Conservation (phyloP, 768 basidiomycete species). For the Lentinus brumalis region DNA sequence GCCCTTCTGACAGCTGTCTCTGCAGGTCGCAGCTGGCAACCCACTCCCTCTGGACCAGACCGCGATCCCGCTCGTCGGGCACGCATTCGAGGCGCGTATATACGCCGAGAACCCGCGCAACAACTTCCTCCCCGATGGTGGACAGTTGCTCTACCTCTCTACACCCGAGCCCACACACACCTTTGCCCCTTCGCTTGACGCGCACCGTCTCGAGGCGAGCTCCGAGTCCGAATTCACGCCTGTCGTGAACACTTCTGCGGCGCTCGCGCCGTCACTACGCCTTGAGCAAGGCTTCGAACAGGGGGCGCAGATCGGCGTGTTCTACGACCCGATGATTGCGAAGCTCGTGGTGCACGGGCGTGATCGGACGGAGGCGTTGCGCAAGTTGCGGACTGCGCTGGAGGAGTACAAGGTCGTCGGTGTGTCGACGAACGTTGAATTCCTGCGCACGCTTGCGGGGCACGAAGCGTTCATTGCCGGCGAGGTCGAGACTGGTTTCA, state of each 20-base stretch:
- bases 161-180: slow-evolving; percentile 73
- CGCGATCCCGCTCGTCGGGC: slow-evolving; percentile 83
- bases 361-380: slow-evolving; percentile 81
- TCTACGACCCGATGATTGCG: slow-evolving; percentile 91
- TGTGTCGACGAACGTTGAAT: slow-evolving; percentile 90
- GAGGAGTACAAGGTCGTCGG: slow-evolving; percentile 92
- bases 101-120: slow-evolving; percentile 96
- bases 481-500: slow-evolving; percentile 92
- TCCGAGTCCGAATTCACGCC: slow-evolving; percentile 14
- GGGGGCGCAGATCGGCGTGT: slow-evolving; percentile 81
- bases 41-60: slow-evolving; percentile 76
- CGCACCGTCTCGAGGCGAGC: slow-evolving; percentile 24
- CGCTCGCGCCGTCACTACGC: slow-evolving; percentile 65
- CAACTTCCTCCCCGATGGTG: slow-evolving; percentile 91
- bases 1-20: not conserved
- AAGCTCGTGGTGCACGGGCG: slow-evolving; percentile 89
- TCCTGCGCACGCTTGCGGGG: slow-evolving; percentile 75
- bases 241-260: slow-evolving; percentile 19
- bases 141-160: slow-evolving; percentile 76
- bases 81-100: slow-evolving; percentile 93
- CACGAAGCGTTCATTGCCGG: slow-evolving; percentile 75
- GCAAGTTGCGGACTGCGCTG: slow-evolving; percentile 76
- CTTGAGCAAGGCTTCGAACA: slow-evolving; percentile 88
- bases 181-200: slow-evolving; percentile 54
- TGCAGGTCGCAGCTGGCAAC: slow-evolving; percentile 85